Conservation (phyloP, 2,329 filamentous ascomycete species). For the Talaromyces amestolkiae region DNA sequence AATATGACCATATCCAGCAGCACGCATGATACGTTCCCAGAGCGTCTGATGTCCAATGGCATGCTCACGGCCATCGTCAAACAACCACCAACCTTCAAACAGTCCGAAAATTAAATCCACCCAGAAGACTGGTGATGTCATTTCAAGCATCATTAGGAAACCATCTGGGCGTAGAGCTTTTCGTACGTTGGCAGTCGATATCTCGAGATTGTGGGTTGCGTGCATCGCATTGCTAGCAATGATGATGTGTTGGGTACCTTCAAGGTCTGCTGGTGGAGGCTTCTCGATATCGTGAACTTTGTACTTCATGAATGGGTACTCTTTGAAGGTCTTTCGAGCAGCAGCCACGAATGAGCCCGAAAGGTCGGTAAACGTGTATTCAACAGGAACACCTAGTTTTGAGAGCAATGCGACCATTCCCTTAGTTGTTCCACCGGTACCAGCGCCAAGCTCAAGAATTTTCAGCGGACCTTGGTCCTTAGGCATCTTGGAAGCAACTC, state of each 20-base stretch:
- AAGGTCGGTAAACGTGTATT: slow-evolving; percentile 44
- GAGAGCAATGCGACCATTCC: slow-evolving; percentile 34
- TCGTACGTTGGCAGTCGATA: slow-evolving; percentile 27
- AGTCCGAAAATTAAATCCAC: slow-evolving; percentile 39
- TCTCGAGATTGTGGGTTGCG: slow-evolving; percentile 28
- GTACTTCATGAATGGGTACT: slow-evolving; percentile 35
- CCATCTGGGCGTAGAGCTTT: slow-evolving; percentile 43
- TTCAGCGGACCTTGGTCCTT: slow-evolving; percentile 28
- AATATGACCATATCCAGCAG: slow-evolving; percentile 25
- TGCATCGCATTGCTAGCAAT: slow-evolving; percentile 38
- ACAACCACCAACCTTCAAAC: slow-evolving; percentile 43
- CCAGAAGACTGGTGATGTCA: slow-evolving; percentile 31
- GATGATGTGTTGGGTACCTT: slow-evolving; percentile 32
- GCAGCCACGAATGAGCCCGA: slow-evolving; percentile 36
- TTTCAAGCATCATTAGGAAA: slow-evolving; percentile 47
- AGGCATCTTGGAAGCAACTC: slow-evolving; percentile 10
- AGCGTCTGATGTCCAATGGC: slow-evolving; percentile 20
- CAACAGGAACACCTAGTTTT: slow-evolving; percentile 28
- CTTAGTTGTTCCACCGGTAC: slow-evolving; percentile 45
- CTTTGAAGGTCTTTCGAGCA: slow-evolving; percentile 31
- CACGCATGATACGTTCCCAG: slow-evolving; percentile 25
- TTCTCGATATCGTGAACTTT: slow-evolving; percentile 34
- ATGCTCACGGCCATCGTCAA: slow-evolving; percentile 33
- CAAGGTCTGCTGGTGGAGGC: slow-evolving; percentile 22
- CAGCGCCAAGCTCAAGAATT: slow-evolving; percentile 47